A percentile compares a stretch with the other conserved stretches of the same genome.
These are phyloP conservation scores for Passiflora organensis DNA, from an alignment of 345 rosid species.

Conservation along the genomic window DNA sequence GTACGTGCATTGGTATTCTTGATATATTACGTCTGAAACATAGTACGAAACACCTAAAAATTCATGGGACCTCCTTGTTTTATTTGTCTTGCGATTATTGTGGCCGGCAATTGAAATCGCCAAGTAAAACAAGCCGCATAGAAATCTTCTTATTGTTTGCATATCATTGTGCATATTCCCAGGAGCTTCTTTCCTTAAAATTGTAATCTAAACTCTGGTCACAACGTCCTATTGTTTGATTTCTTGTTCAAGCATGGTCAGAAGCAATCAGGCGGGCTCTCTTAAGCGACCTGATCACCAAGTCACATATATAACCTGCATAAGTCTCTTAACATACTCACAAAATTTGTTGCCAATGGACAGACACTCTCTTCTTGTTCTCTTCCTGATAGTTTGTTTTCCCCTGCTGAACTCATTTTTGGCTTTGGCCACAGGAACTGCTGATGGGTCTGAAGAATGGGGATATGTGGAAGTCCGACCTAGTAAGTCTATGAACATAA, in stretches of 20 bases:
- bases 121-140: not conserved
- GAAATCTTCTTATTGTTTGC: not conserved
- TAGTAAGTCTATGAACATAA: conserved; percentile 22
- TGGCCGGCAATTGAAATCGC: no score
- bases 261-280: no score
- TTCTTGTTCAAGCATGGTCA: no score
- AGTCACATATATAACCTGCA: no score
- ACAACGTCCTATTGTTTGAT: no score
- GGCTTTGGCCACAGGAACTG: conserved; percentile 16
- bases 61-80: no score
- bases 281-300: no score
- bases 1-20: not conserved
- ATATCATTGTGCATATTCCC: not conserved
- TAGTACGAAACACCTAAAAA: no score
- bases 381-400: not conserved
- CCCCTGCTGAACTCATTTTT: not conserved
- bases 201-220: not conserved
- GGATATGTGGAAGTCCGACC: conserved; percentile 42
- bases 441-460: conserved; percentile 41
- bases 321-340: no score
- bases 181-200: conserved; percentile 3
- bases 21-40: not conserved
- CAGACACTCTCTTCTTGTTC: not conserved
- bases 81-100: no score
- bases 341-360: conserved; percentile 3